A percentile compares a stretch with the other conserved stretches of the same genome.
Conservation (phyloP, 2,329 filamentous ascomycete species). For the Epichloe elymi region DNA sequence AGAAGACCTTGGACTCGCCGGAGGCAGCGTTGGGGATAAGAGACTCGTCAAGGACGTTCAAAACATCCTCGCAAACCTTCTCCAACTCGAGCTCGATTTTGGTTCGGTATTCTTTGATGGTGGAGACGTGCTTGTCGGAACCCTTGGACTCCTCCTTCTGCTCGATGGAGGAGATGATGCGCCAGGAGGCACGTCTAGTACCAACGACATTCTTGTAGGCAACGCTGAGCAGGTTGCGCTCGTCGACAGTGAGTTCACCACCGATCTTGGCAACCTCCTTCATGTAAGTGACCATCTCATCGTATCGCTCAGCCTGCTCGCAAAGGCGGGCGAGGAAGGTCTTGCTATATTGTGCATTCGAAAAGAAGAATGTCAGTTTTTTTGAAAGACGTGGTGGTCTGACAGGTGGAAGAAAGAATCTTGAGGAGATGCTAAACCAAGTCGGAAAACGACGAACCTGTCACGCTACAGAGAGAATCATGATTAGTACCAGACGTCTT, state of each 20-base stretch:
- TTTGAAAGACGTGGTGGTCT: constrained; percentile 9
- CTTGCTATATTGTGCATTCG: constrained; percentile 52
- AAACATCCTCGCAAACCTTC: constrained; percentile 95
- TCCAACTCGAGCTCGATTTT: constrained; percentile 97
- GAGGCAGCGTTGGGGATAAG: constrained; percentile 92
- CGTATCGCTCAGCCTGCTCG: constrained; percentile 99
- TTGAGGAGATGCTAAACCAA: constrained; percentile 4
- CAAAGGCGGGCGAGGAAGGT: constrained; percentile 99
- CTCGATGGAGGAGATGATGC: constrained; percentile 99
- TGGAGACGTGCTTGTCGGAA: constrained; percentile 82
- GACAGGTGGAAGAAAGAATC: constrained; percentile 7
- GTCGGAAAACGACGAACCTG: constrained; percentile 39
- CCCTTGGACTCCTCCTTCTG: constrained; percentile 99
- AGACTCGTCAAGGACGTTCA: constrained; percentile 84
- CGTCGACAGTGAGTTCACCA: constrained; percentile 78
- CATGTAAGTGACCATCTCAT: constrained; percentile 99
- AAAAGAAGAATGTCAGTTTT: constrained; percentile 15
- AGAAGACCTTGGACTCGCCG: constrained; percentile 99
- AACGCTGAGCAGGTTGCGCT: constrained; percentile 96
- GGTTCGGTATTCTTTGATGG: constrained; percentile 93
- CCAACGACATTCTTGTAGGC: constrained; percentile 99
- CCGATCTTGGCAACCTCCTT: constrained; percentile 95
- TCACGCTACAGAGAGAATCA: constrained; percentile 43
- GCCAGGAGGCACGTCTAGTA: constrained; percentile 95
- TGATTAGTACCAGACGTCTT: constrained; percentile 20